Base-by-base conservation (phyloP, 2,329 filamentous ascomycete species). In the Karstenula rhodostoma region DNA sequence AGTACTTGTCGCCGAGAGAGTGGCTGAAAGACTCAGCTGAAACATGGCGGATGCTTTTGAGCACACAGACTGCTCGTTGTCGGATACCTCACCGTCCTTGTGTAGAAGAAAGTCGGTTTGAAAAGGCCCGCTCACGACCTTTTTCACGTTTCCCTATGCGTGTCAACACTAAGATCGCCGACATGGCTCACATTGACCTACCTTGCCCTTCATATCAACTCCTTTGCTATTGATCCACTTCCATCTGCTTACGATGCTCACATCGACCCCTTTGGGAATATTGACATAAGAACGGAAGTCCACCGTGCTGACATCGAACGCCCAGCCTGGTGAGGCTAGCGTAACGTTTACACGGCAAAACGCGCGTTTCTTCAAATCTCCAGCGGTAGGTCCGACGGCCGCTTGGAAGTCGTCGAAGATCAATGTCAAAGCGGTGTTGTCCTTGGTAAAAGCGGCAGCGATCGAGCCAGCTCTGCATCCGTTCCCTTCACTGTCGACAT, bases 401-500 rank as follows among this genome's bases (percentile, higher is more conserved):
- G 71, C 71, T 8, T 61, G 37, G 47, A 73, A 73, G 22, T 69
- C 60, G 56, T 72, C 69, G 56, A 73, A 67, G 15, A 72, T 62
- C 22, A 73, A 46, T 2, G 69, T 73, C 32, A 73, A 56, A 13
- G 65, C 61, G 7, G 69, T 69, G 49, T 70, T 71, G 46, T 73
- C 70, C 0, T 37, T 17, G 1, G 69, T 62, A 29, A 73, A 62
- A 19, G 61, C 57, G 6, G 66, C 68, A n/a, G 57, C 61, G 13
- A 69, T 68, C n/a, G 64, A 61, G 19, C 67, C 69, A 13, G 62
- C 54, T 12, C 63, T 61, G 47, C 70, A 73, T 3, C 70, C 70
- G 49, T 63, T 67, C 22, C 71, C 71, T 23, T 69, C 66, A 19
- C 67, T 67, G 46, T 68, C 68, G 17, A 71, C 62, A n/a, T 67